Percentiles rank a stretch among this genome's conserved stretches.
Conservation (phyloP, 768 basidiomycete genomes). For the Kwoniella sp. region DNA sequence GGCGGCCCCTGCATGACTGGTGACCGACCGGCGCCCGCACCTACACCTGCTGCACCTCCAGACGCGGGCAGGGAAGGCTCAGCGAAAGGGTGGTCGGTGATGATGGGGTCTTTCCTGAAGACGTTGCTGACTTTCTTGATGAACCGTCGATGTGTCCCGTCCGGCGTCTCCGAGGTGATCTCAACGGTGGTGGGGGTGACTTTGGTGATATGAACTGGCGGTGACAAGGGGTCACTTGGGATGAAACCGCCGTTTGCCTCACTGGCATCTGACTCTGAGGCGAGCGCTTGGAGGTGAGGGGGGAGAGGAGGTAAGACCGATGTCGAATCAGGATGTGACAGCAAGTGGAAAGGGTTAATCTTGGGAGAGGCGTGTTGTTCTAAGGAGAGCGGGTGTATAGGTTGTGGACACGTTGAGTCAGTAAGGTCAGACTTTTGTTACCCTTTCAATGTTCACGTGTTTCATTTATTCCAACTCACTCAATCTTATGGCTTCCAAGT, state of each 20-base stretch:
- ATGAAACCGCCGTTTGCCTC: neutral
- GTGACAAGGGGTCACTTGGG: conserved; percentile 10
- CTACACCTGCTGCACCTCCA: neutral
- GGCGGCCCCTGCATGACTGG: conserved; percentile 42
- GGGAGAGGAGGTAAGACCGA: conserved; percentile 38
- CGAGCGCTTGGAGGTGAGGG: conserved; percentile 33
- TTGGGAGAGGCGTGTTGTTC: conserved; percentile 33
- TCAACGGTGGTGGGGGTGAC: conserved; percentile 47
- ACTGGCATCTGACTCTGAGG: conserved; percentile 18
- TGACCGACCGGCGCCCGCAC: conserved; percentile 5
- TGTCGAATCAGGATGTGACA: conserved; percentile 39
- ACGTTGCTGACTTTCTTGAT: conserved; percentile 39
- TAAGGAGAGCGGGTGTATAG: neutral
- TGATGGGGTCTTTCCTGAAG: conserved; percentile 27
- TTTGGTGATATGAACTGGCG: conserved; percentile 50
- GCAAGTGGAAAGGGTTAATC: conserved; percentile 53
- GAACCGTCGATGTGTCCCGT: conserved; percentile 13
- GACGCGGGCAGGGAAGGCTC: conserved; percentile 5
- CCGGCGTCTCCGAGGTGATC: conserved; percentile 14
- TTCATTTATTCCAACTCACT: conserved; percentile 21
- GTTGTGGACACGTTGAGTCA: neutral
- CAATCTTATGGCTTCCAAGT: conserved; percentile 18
- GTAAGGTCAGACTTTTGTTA: neutral
- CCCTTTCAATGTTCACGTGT: neutral
- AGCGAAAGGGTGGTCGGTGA: neutral